phyloP scores from a whole-genome alignment of 208 protist species.

The Trypanosoma congolense region DNA sequence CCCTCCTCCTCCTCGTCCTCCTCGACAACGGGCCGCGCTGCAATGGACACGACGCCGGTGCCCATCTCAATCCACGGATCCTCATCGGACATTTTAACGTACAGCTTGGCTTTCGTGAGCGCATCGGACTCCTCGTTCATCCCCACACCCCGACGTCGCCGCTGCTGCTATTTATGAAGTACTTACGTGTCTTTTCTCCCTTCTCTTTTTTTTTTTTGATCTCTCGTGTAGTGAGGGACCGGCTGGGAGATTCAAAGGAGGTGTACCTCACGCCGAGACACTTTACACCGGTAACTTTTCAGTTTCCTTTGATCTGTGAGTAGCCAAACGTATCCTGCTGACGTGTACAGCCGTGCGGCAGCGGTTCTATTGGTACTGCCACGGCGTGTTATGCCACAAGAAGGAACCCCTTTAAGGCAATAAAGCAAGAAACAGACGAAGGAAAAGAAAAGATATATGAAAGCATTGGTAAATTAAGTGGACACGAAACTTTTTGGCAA shows the following conservation, averaged over 20 bases:
- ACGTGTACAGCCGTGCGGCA: background rate
- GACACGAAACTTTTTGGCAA: too few species aligned
- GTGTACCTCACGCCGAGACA: background rate
- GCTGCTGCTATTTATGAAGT: too few species aligned
- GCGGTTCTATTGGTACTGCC: background rate
- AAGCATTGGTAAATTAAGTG: too few species aligned
- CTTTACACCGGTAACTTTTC: background rate
- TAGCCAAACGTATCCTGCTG: too few species aligned
- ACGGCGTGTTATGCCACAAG: background rate
- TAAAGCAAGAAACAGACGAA: background rate
- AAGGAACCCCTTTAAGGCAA: background rate
- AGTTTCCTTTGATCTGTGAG: background rate
- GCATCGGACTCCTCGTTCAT: conserved; percentile 21
- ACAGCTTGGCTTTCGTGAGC: conserved; percentile 75
- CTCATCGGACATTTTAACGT: conserved; percentile 40
- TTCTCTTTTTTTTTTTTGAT: background rate
- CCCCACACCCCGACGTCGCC: background rate
- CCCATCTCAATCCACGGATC: conserved; percentile 64
- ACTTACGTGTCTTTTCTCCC: background rate
- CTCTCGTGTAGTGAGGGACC: background rate
- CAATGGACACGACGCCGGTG: conserved; percentile 46
- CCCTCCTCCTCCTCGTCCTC: conserved; percentile 11
- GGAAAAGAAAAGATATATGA: background rate
- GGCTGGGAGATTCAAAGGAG: background rate
- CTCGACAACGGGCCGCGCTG: conserved; percentile 8